Evolutionary conservation across 2,329 filamentous ascomycete genomes (phyloP).

Genomic region (Xylaria sp.): DNA sequence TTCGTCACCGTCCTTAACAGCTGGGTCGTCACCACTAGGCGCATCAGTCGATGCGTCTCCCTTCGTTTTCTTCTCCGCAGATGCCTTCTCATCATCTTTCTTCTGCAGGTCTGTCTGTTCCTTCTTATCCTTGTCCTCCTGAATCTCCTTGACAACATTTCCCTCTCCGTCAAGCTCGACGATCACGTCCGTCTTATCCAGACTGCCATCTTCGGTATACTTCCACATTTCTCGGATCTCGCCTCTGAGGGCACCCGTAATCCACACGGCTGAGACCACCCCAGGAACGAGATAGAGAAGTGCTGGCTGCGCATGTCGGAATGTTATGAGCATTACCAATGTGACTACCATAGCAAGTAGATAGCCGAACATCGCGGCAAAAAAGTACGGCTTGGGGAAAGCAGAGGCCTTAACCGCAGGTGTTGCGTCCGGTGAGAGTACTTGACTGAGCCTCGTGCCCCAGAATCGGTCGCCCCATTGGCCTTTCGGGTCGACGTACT

Average conservation of each 20-base stretch:
- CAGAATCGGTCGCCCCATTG: conserved; percentile 83
- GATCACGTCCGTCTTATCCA: conserved; percentile 51
- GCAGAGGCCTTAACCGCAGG: conserved; percentile 37
- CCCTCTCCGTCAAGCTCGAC: conserved; percentile 50
- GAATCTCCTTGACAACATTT: conserved; percentile 39
- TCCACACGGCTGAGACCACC: conserved; percentile 69
- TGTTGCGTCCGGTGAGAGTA: conserved; percentile 29
- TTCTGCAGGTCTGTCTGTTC: conserved; percentile 29
- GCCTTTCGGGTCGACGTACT: conserved; percentile 57
- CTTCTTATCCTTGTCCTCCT: conserved; percentile 34
- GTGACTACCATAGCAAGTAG: conserved; percentile 71
- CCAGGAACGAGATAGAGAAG: conserved; percentile 88
- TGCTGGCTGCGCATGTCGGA: conserved; percentile 79
- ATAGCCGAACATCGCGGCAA: conserved; percentile 71
- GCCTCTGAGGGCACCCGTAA: conserved; percentile 64
- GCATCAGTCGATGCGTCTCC: conserved; percentile 7
- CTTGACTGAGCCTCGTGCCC: conserved; percentile 42
- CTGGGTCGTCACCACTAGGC: conserved; percentile 10
- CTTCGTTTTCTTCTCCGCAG: conserved; percentile 20
- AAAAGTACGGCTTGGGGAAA: conserved; percentile 85
- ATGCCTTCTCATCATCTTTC: conserved; percentile 10
- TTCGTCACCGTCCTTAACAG: conserved; percentile 9
- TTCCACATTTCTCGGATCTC: conserved; percentile 73
- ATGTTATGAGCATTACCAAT: conserved; percentile 69
- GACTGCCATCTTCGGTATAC: conserved; percentile 68